A percentile compares a stretch with the other conserved stretches of the same genome.
phyloP scores from a whole-genome alignment of 495 filamentous ascomycete genomes.

The Penicillium cataractarum region DNA sequence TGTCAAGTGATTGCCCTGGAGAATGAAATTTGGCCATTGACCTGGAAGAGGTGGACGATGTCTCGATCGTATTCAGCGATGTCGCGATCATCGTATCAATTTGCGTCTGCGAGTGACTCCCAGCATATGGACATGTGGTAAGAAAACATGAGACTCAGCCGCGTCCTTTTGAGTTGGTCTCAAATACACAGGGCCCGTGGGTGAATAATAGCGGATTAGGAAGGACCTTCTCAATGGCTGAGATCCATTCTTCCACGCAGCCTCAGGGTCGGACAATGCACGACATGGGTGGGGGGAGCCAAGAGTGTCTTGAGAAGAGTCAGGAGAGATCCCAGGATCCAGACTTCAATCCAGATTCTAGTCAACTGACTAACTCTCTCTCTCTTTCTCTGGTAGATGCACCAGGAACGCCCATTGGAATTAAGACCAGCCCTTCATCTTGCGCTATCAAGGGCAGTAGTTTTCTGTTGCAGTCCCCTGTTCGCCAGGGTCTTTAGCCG shows the following conservation, averaged over 20 bases:
- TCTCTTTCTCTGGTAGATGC: too few relatives aligned
- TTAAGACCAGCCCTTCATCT: slow-evolving; percentile 28
- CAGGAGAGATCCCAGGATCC: slow-evolving; percentile 10
- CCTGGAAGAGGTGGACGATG: background rate
- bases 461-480: slow-evolving; percentile 8
- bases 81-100: background rate
- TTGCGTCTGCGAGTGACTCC: background rate
- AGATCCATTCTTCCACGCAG: slow-evolving; percentile 19
- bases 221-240: slow-evolving; percentile 12
- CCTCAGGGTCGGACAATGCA: slow-evolving; percentile 31
- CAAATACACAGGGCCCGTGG: slow-evolving; percentile 14
- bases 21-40: background rate
- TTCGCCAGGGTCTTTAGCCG: slow-evolving; percentile 7
- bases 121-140: background rate
- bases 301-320: slow-evolving; percentile 1
- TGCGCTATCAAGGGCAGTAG: slow-evolving; percentile 14
- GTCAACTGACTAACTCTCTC: slow-evolving; percentile 26
- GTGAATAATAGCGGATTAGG: background rate
- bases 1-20: background rate
- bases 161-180: slow-evolving; percentile 2
- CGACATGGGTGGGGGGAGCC: slow-evolving; percentile 19
- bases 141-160: background rate
- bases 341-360: background rate
- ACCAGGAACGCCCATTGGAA: slow-evolving; percentile 30
- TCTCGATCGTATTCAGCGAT: background rate